Conservation (phyloP, 2,329 filamentous ascomycete genomes). For the Ceratocystis variospora region DNA sequence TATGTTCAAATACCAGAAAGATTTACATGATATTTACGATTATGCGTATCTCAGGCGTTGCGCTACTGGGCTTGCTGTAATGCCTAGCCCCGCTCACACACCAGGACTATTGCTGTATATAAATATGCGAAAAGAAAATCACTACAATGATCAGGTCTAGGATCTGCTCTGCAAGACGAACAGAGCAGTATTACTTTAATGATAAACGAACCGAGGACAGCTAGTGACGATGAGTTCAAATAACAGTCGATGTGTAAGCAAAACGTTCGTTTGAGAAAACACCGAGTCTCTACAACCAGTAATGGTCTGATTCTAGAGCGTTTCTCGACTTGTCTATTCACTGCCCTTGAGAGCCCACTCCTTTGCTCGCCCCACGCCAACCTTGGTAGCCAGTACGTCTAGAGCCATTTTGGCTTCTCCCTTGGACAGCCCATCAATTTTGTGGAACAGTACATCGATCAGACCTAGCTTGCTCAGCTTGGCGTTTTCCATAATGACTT, state of each 20-base stretch:
- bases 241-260: background rate
- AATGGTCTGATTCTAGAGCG: background rate
- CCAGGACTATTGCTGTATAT: background rate
- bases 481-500: conserved; percentile 30
- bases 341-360: conserved; percentile 27
- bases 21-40: no score
- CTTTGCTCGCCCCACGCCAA: conserved; percentile 28
- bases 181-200: background rate
- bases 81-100: no score
- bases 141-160: background rate
- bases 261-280: background rate
- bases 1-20: no score
- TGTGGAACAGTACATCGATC: conserved; percentile 30
- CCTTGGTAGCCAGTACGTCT: conserved; percentile 31
- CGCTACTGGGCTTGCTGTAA: background rate
- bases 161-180: background rate
- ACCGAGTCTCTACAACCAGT: background rate
- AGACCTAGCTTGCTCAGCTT: conserved; percentile 31
- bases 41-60: no score
- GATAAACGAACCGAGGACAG: background rate
- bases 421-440: conserved; percentile 29
- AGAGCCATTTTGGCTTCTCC: conserved; percentile 32
- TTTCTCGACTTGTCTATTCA: background rate
- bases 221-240: background rate
- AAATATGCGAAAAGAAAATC: background rate